Evolutionary conservation across 306 rosid genomes (phyloP), one percentile per base, ranked within the genome.

Genomic region (Gastrolobium villosum): DNA sequence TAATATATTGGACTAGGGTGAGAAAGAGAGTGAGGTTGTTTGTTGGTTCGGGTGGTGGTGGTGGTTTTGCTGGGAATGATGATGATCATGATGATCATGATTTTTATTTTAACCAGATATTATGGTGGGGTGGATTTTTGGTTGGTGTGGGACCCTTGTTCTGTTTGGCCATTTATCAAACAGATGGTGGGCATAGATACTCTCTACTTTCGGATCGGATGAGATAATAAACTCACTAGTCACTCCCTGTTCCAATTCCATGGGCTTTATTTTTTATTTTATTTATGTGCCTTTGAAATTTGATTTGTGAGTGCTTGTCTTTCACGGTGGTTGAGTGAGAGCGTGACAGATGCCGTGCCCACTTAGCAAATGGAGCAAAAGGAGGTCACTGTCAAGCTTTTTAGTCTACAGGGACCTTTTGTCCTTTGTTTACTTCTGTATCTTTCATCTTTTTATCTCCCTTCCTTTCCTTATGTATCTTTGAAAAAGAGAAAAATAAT

Each of bases 331-430:
- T 43, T 36, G 77, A 40, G 45, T 1, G 39, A 76, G 55, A 28
- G 72, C 5, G 53, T 53, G 78, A 60, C 45, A 73, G 66, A 76
- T 84, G 92, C 83, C 79, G 80, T 56, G 82, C 53, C 89, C 81
- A 85, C 86, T 59, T 1, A 13, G 41, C 80, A 85, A 82, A 43
- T 83, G 74, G 85, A 20, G 39, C 35, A 61, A 28, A 44, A n/a
- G 13, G 1, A 45, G 7, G 71, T 75, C 85, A 52, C 4, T 50
- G 53, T 81, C 78, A 52, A 60, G 53, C 81, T 81, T 74, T 81
- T 67, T 31, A 68, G 40, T 59, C 48, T 45, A 45, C 36, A 36
- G 26, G 1, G 10, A 75, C 81, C 11, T 40, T 61, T 52, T 60
- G 49, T 35, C 31, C 34, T 40, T 34, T 30, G 0, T 31, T 64